Evolutionary conservation across 106 monocot genomes (phyloP).

Genomic region (Dendrobium chrysotoxum): DNA sequence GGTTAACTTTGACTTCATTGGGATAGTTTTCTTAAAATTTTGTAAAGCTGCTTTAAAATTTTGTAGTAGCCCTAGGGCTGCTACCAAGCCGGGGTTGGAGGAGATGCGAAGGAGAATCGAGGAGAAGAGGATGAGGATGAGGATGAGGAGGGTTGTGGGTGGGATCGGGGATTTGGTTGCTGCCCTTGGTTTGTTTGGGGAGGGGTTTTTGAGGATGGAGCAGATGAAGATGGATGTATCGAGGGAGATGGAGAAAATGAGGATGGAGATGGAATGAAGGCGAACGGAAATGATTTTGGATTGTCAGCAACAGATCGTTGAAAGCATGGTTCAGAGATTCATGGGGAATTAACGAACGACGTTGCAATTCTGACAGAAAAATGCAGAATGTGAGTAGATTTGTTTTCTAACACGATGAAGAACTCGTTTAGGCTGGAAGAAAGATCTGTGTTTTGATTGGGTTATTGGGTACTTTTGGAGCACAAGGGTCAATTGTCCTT

Average conservation of each 20-base stretch:
- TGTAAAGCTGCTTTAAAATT: no score
- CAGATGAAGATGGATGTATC: constrained; percentile 68
- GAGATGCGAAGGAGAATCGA: not conserved
- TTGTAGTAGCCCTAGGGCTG: not conserved
- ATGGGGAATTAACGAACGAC: not conserved
- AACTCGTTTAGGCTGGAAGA: no score
- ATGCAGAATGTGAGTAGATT: not conserved
- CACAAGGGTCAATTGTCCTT: not conserved
- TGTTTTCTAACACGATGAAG: no score
- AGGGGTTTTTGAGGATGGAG: constrained; percentile 49
- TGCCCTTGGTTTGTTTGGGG: constrained; percentile 46
- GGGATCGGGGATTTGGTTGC: constrained; percentile 19
- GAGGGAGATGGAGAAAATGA: constrained; percentile 61
- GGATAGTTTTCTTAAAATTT: no score
- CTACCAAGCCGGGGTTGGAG: constrained; percentile 15
- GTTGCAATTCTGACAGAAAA: not conserved
- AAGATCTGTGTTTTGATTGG: no score
- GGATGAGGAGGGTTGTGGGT: not conserved
- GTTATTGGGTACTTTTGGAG: no score
- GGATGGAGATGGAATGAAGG: constrained; percentile 64
- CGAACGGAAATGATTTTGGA: constrained; percentile 48
- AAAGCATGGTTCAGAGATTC: constrained; percentile 6
- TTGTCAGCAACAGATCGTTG: constrained; percentile 34
- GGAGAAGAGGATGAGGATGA: constrained; percentile 11
- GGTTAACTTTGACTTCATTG: no score